These are phyloP conservation scores for Hypoxylon fuscum DNA, from an alignment of 495 filamentous ascomycete species.

Conservation along the genomic window DNA sequence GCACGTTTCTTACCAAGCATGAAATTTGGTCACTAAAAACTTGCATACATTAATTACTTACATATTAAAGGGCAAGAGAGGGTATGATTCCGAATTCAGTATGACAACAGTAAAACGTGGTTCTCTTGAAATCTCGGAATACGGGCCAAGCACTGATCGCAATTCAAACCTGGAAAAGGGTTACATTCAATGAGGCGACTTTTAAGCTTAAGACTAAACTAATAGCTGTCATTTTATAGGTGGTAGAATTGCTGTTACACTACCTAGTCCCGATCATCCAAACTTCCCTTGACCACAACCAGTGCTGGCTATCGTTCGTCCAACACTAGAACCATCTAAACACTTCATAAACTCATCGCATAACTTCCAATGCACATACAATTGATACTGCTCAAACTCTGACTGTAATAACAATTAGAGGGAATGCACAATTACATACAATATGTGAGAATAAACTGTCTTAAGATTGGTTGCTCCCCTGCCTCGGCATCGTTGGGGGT, in stretches of 20 bases:
- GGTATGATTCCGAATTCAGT: conserved; percentile 21
- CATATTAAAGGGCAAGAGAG: conserved; percentile 20
- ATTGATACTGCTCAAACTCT: conserved; percentile 2
- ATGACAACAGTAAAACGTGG: conserved; percentile 35
- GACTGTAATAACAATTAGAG: conserved; percentile 5
- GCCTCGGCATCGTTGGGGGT: conserved; percentile 14
- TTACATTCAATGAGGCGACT: conserved; percentile 4
- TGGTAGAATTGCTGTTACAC: no score
- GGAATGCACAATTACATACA: conserved; percentile 1
- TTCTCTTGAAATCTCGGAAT: conserved; percentile 20
- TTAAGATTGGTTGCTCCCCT: conserved; percentile 12
- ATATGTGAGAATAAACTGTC: conserved; percentile 3
- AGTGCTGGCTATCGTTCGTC: no score
- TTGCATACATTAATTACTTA: not conserved
- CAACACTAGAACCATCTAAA: no score
- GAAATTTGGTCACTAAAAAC: not conserved
- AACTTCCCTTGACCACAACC: no score
- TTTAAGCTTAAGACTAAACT: conserved; percentile 18
- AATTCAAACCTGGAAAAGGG: conserved; percentile 9
- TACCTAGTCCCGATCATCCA: no score
- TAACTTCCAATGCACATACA: no score
- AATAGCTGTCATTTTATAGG: conserved; percentile 31
- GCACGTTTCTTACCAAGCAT: conserved; percentile 31
- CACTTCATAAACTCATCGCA: no score
- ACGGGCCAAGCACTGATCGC: conserved; percentile 22